Conservation (phyloP, 1,139 yeast genomes). For the Protomyces inouyei region DNA sequence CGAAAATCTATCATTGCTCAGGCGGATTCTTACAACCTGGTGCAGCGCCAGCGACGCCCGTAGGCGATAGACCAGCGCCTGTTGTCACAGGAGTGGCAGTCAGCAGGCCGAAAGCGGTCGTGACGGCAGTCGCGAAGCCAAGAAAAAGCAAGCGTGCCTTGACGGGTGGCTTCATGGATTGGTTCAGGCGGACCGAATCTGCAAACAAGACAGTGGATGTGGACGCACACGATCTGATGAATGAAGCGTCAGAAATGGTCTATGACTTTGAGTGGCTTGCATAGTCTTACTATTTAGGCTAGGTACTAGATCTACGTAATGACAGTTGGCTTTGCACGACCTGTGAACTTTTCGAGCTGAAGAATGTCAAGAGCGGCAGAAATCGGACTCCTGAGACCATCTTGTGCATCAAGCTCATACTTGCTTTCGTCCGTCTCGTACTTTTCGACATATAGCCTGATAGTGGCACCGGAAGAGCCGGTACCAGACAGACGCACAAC, state of each 20-base stretch:
- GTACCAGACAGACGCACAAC: conserved; percentile 94
- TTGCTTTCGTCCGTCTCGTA: conserved; percentile 58
- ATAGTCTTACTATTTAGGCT: neutral
- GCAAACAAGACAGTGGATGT: neutral
- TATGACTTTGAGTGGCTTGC: neutral
- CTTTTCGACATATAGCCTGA: conserved; percentile 84
- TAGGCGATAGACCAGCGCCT: neutral
- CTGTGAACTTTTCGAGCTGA: conserved; percentile 67
- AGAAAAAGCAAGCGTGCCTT: neutral
- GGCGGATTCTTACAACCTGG: conserved; percentile 11
- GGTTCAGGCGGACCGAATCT: neutral
- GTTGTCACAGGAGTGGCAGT: neutral
- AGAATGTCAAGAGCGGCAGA: conserved; percentile 60
- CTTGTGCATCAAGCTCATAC: conserved; percentile 57
- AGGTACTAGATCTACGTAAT: conserved; percentile 50
- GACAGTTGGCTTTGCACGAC: conserved; percentile 84
- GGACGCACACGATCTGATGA: neutral
- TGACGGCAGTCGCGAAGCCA: neutral
- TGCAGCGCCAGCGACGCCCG: neutral
- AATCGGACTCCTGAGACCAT: conserved; percentile 62
- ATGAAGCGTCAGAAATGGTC: neutral
- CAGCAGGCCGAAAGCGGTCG: neutral
- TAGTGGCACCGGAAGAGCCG: conserved; percentile 97
- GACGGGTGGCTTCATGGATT: neutral
- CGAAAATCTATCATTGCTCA: conserved; percentile 4